A percentile compares a stretch with the other conserved stretches of the same genome.
phyloP scores from a whole-genome alignment of 2,329 filamentous ascomycete species.

The Sporothrix variecibatus region DNA sequence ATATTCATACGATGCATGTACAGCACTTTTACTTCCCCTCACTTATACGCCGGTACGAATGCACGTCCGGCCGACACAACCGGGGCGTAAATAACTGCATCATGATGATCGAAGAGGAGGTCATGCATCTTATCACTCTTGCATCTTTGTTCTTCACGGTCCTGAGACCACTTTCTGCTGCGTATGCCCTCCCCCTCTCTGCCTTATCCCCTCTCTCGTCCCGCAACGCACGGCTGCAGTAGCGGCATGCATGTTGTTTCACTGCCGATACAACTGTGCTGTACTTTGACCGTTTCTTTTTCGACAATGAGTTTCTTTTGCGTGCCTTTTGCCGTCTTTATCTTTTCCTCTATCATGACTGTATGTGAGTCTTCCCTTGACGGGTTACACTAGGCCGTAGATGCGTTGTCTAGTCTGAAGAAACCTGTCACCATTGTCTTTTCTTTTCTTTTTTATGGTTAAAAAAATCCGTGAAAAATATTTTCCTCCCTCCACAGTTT shows the following conservation, averaged over 20 bases:
- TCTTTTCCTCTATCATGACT: background rate
- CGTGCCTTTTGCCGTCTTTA: background rate
- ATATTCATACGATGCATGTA: background rate
- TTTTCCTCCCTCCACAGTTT: background rate
- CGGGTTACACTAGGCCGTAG: background rate
- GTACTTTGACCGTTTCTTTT: background rate
- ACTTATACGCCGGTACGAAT: conserved; percentile 11
- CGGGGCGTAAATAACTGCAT: background rate
- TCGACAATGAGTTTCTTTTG: background rate
- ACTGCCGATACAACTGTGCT: conserved; percentile 18
- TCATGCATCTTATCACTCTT: background rate
- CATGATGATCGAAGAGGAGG: background rate
- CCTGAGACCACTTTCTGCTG: background rate
- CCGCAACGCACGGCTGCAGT: conserved; percentile 16
- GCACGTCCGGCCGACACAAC: conserved; percentile 1
- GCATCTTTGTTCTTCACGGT: background rate
- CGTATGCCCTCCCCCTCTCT: background rate
- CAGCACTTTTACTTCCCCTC: background rate
- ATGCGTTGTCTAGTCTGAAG: background rate
- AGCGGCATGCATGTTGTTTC: conserved; percentile 5
- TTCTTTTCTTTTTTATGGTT: background rate
- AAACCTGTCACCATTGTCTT: background rate
- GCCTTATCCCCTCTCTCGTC: background rate
- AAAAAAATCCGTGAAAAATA: background rate
- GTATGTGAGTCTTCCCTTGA: background rate